Evolutionary conservation across 2,329 filamentous ascomycete species (phyloP).

Genomic region (Pseudogymnoascus sp.): DNA sequence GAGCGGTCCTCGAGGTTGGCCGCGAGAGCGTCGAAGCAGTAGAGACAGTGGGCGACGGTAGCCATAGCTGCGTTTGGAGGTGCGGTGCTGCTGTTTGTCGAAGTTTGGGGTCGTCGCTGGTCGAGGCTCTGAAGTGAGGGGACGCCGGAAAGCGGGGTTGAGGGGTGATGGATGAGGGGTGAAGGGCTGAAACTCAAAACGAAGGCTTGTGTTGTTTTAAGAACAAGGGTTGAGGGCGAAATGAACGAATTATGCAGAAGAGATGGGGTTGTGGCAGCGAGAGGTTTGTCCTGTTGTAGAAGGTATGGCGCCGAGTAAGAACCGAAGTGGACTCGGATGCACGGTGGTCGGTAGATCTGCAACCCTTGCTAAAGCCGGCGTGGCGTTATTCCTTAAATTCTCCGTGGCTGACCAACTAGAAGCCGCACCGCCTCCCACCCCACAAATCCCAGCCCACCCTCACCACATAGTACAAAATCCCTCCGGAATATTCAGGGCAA

Average conservation of each 20-base stretch:
- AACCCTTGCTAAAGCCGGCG: background rate
- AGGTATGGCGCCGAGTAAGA: background rate
- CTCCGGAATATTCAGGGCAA: background rate
- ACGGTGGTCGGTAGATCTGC: background rate
- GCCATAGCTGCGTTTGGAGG: constrained; percentile 53
- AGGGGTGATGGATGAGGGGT: background rate
- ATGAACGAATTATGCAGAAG: constrained; percentile 1
- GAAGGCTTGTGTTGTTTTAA: background rate
- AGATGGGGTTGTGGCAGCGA: background rate
- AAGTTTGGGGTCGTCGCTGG: background rate
- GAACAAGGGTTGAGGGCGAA: background rate
- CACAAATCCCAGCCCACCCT: background rate
- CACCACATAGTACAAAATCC: background rate
- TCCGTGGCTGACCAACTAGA: background rate
- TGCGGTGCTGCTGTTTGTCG: background rate
- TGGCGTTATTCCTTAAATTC: constrained; percentile 6
- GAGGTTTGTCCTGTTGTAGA: background rate
- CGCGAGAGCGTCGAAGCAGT: constrained; percentile 81
- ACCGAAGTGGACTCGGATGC: background rate
- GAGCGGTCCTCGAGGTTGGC: constrained; percentile 65
- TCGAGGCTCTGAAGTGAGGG: background rate
- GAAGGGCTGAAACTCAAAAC: background rate
- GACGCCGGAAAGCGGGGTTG: background rate
- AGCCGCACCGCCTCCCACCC: background rate
- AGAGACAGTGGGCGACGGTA: constrained; percentile 74